Evolutionary conservation across 129 eudicot genomes (phyloP), one percentile per base, ranked within the genome.

Genomic region (Arctium minus): DNA sequence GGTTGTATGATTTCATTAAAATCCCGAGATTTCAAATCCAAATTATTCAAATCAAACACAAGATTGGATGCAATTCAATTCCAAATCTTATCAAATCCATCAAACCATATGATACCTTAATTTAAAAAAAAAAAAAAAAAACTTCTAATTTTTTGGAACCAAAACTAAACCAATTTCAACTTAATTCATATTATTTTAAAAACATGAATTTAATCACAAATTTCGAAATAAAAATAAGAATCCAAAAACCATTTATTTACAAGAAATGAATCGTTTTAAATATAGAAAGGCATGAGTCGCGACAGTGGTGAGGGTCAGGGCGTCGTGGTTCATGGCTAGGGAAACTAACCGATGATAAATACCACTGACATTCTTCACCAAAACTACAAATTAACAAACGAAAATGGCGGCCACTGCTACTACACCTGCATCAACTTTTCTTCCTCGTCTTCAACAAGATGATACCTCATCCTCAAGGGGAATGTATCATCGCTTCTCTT

Each of bases 361-460:
- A 60, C 9, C 68, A 60, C 2, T 18, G 15, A 29, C 68, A 60
- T 60, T 17, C 68, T 60, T 29, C 9, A 10, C 10, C 50, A 8
- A 44, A 44, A 1, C 48, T 33, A 33, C 42, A 15, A 60, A 60
- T 60, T n/a, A 5, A 17, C 13, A 60, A 2, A 60, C 68, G 29
- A 60, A 60, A 60, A 60, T 60, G 68, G 68, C 68, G 29, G 68
- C 68, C 68, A 72, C 81, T 39, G 11, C 74, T 18, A n/a, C 84
- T 8, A 29, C 71, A 27, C 15, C 80, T 40, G 32, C 50, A 40
- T 42, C 80, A 65, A 30, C 27, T 6, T 13, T 53, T 67, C 62
- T 73, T 39, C 77, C 8, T 73, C 77, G 6, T 40, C 85, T 62
- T 32, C 80, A 65, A 13, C 80, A 65, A 13, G 38, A 65, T 50